Evolutionary conservation across 2,329 filamentous ascomycete genomes (phyloP), one percentile per base, ranked within the genome.

Genomic region (Xylaria sp.): DNA sequence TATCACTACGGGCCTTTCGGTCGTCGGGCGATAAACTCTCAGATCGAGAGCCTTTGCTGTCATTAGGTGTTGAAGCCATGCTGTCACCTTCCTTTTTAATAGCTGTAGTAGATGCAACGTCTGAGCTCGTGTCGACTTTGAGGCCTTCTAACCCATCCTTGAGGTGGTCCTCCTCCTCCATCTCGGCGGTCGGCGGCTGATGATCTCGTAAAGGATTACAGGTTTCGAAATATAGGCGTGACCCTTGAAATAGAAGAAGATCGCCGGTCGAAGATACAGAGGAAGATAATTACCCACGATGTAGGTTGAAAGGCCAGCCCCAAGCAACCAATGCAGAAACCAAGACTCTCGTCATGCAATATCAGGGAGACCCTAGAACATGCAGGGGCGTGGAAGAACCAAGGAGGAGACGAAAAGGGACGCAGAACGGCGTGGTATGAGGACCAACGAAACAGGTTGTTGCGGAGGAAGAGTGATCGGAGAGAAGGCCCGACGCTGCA

Each of bases 1-100:
- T 81, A 57, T 81, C 81, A 69, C 77, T 81, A 60, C 79, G 78
- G 57, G 79, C 77, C 67, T 84, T 84, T 67, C 72, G 67, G 42
- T 78, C 79, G 66, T 81, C 79, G 57, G 78, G 77, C 54, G 82
- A 83, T 70, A 77, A 66, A 64, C 77, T 82, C 46, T 79, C 75
- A 4, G 80, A 79, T 50, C 74, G 71, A 38, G 77, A 78, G 23
- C 74, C 74, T 64, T 79, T 80, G 69, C 75, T 78, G 38, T 69
- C 75, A 67, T 77, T 77, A n/a, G 79, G 76, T 12, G 79, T 77
- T 51, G 77, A 75, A 42, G 77, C 75, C 63, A 73, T 75, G 67
- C 76, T 78, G 33, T 69, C 70, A 58, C 57, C 47, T 67, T 81
- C 80, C 69, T 75, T 78, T 71, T 80, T 81, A 61, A 79, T 65